Evolutionary conservation across 768 basidiomycete species (phyloP).

Genomic region (Pleurotus giganteus): DNA sequence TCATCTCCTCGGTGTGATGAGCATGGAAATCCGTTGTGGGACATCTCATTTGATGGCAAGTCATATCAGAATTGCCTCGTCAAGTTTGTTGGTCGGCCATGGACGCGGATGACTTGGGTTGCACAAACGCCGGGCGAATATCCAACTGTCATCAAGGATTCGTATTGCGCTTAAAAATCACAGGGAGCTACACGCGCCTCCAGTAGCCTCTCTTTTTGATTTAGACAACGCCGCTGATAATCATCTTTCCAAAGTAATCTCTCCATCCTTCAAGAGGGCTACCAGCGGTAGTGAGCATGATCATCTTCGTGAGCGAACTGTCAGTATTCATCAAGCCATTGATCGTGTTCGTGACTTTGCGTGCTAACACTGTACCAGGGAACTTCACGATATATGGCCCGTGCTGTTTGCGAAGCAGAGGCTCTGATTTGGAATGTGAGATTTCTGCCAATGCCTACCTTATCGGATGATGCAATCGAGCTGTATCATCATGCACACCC

Average conservation of each 20-base stretch:
- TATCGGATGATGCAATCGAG: background rate
- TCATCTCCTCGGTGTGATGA: background rate
- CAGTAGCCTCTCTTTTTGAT: background rate
- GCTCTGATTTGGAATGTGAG: background rate
- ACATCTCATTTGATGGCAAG: background rate
- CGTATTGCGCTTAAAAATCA: too few relatives aligned
- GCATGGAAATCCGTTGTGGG: background rate
- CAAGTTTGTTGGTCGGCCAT: background rate
- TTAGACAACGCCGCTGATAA: background rate
- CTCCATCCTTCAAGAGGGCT: background rate
- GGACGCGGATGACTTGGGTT: constrained; percentile 6
- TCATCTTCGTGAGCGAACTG: too few relatives aligned
- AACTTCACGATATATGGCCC: background rate
- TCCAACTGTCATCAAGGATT: background rate
- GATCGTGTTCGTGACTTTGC: too few relatives aligned
- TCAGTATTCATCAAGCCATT: too few relatives aligned
- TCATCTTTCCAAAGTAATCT: background rate
- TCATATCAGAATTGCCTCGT: background rate
- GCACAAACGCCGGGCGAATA: background rate
- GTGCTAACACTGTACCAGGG: too few relatives aligned
- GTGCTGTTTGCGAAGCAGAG: background rate
- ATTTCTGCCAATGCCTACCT: background rate
- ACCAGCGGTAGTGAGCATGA: too few relatives aligned
- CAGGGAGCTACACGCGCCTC: too few relatives aligned
- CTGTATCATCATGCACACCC: background rate